Conservation (phyloP, 2,329 filamentous ascomycete species). For the Coniochaeta sp. region DNA sequence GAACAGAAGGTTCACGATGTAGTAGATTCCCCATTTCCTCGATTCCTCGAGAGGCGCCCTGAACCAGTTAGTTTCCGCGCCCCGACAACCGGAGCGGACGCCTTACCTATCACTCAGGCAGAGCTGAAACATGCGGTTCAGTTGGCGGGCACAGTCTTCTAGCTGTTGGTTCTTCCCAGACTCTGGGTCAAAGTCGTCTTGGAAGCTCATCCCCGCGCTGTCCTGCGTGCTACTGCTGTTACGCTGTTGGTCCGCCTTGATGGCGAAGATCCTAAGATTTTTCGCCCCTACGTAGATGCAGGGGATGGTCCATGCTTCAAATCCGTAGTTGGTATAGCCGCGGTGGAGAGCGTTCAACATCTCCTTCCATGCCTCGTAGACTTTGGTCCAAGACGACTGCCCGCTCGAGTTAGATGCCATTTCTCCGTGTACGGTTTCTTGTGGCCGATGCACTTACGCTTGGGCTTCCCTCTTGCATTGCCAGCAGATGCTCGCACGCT, state of each 20-base stretch:
- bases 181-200: conserved; percentile 77
- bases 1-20: conserved; percentile 89
- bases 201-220: conserved; percentile 41
- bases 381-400: conserved; percentile 64
- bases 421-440: conserved; percentile 23
- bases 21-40: conserved; percentile 97
- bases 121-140: conserved; percentile 87
- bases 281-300: conserved; percentile 83
- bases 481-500: conserved; percentile 65
- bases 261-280: conserved; percentile 80
- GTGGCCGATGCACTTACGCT: neutral
- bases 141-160: conserved; percentile 81
- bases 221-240: conserved; percentile 27
- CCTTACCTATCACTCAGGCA: conserved; percentile 82
- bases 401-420: conserved; percentile 15
- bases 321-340: conserved; percentile 68
- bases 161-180: conserved; percentile 74
- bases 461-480: conserved; percentile 45
- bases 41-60: conserved; percentile 81
- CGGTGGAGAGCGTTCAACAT: conserved; percentile 69
- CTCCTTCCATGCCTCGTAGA: conserved; percentile 87
- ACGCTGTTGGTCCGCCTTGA: conserved; percentile 75
- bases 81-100: neutral
- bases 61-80: conserved; percentile 12
- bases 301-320: conserved; percentile 88